Evolutionary conservation across 805 yeast species (phyloP), one percentile per base, ranked within the genome.

Genomic region (Candida maltosa): DNA sequence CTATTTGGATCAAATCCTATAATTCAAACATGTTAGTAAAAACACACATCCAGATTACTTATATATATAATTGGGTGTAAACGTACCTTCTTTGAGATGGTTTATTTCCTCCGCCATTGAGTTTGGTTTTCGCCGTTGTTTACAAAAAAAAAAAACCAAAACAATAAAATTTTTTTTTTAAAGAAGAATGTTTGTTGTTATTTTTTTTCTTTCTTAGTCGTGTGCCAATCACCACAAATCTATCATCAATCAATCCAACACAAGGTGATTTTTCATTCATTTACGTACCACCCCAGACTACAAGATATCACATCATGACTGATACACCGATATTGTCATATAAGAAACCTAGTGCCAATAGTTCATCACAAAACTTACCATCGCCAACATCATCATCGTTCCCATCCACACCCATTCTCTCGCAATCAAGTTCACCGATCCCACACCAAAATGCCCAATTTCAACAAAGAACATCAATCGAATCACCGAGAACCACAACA

Each of bases 1-100:
- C 70, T 62, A 17, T 70, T 61, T 5, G 91, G 83, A 52, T 87
- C 80, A 56, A 85, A 87, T 5, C 31, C 43, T 31, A 25, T 14
- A 23, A 28, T 19, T 21, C 12, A 25, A 3, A 24, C 10, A 17
- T 14, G 41, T 38, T 33, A 38, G 41, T 38, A 29, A 12, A 19
- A 19, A 17, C 18, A 4, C 15, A 14, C 6, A 15, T 14, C 8
- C 6, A 16, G 25, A 22, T 8, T 28, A 15, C 17, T 9, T 16
- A 32, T 11, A 15, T 31, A 18, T 10, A 26, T n/a, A n/a, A 26
- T 14, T 26, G 22, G 11, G 9, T 10, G 9, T n/a, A 29, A 14
- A 20, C 40, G 9, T 37, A 37, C 40, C 33, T n/a, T 28, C 33
- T 25, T 37, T 14, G n/a, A 37, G 20, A 29, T 37, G 25, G 3